Conservation (phyloP, 768 basidiomycete species). For the Phylloporus scabripes region DNA sequence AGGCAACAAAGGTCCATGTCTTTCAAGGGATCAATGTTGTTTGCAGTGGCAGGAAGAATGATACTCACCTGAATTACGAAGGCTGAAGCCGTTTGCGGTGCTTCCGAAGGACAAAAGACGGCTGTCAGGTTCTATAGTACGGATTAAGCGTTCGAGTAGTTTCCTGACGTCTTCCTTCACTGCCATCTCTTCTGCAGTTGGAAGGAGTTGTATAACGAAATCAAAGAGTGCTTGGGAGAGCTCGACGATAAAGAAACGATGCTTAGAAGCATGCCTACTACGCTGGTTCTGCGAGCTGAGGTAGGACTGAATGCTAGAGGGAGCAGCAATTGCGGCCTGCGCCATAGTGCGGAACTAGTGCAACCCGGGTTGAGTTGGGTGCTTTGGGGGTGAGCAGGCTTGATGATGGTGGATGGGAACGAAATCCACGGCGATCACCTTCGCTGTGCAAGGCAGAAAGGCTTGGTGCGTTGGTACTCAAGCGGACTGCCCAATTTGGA, state of each 20-base stretch:
- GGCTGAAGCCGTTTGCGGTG: slow-evolving; percentile 94
- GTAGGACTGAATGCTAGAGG: slow-evolving; percentile 22
- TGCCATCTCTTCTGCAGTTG: slow-evolving; percentile 82
- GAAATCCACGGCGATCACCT: slow-evolving; percentile 27
- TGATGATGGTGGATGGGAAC: slow-evolving; percentile 15
- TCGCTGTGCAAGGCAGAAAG: slow-evolving; percentile 16
- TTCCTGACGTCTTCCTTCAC: slow-evolving; percentile 96
- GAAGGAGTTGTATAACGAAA: slow-evolving; percentile 89
- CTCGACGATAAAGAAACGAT: slow-evolving; percentile 64
- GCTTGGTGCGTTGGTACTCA: slow-evolving; percentile 14
- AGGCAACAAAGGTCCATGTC: slow-evolving; percentile 99
- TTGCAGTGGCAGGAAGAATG: slow-evolving; percentile 5
- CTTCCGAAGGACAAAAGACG: slow-evolving; percentile 92
- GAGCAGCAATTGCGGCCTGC: slow-evolving; percentile 23
- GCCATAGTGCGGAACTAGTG: slow-evolving; percentile 18
- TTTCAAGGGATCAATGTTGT: slow-evolving; percentile 29
- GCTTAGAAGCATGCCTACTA: slow-evolving; percentile 37
- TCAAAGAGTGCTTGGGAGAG: slow-evolving; percentile 89
- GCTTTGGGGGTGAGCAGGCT: slow-evolving; percentile 3
- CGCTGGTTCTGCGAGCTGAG: slow-evolving; percentile 33
- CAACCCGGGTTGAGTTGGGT: slow-evolving; percentile 5
- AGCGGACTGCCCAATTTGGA: slow-evolving; percentile 27
- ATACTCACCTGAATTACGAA: slow-evolving; percentile 82
- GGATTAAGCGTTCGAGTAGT: slow-evolving; percentile 90
- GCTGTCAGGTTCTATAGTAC: slow-evolving; percentile 89